Evolutionary conservation across 805 yeast species (phyloP).

Genomic region (Yamadazyma olivae): DNA sequence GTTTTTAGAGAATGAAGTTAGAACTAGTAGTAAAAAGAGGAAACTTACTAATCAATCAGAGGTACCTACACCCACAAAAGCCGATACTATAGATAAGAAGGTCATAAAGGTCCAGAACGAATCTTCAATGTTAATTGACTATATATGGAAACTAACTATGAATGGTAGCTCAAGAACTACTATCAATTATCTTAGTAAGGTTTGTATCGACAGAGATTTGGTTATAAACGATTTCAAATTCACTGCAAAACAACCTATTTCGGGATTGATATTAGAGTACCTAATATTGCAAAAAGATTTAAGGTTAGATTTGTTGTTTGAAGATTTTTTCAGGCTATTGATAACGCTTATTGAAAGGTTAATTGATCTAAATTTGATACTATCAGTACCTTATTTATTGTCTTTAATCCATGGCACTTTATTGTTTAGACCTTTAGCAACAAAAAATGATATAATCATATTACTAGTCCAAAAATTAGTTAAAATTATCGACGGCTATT

Average conservation of each 20-base stretch:
- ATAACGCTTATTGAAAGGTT: conserved; percentile 27
- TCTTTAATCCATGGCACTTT: conserved; percentile 55
- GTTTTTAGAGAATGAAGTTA: conserved; percentile 37
- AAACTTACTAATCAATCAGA: neutral
- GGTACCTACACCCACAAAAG: neutral
- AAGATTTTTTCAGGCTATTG: conserved; percentile 30
- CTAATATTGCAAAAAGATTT: conserved; percentile 42
- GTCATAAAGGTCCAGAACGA: conserved; percentile 29
- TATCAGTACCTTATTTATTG: conserved; percentile 56
- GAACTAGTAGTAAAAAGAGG: conserved; percentile 10
- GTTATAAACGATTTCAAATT: conserved; percentile 19
- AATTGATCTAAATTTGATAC: conserved; percentile 14
- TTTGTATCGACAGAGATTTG: conserved; percentile 24
- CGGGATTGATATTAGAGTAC: conserved; percentile 35
- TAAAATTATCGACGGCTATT: conserved; percentile 16
- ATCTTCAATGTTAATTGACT: conserved; percentile 30
- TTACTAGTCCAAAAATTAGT: conserved; percentile 15
- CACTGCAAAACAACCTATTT: conserved; percentile 27
- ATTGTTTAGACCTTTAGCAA: conserved; percentile 62
- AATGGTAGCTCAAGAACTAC: conserved; percentile 33
- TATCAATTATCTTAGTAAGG: conserved; percentile 28
- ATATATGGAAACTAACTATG: conserved; percentile 34
- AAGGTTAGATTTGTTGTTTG: conserved; percentile 49
- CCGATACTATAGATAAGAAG: neutral
- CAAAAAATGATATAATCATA: conserved; percentile 31